Conservation (phyloP, 306 rosid genomes). For the Crotalaria pallida region DNA sequence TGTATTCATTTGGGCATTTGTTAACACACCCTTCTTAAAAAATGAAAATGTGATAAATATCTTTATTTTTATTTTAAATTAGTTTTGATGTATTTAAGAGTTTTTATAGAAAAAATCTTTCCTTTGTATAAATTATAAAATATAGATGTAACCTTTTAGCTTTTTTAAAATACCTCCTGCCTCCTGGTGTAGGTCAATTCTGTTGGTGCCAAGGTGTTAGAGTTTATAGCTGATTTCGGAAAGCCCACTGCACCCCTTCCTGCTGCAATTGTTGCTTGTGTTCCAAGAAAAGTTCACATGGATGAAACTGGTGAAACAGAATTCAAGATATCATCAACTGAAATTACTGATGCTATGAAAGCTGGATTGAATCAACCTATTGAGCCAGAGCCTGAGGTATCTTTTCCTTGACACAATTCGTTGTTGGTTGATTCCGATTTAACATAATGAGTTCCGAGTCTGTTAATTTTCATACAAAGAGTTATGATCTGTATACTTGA, state of each 20-base stretch:
- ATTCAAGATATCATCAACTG: conserved; percentile 75
- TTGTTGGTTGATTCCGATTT: conserved; percentile 4
- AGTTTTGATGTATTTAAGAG: neutral
- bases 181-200: conserved; percentile 64
- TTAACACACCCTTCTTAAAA: too few species aligned
- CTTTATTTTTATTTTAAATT: neutral
- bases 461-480: neutral
- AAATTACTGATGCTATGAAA: conserved; percentile 77
- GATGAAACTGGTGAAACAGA: conserved; percentile 92
- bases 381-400: conserved; percentile 98
- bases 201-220: conserved; percentile 82
- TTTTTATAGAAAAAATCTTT: neutral
- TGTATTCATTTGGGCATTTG: too few species aligned
- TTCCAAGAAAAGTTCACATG: conserved; percentile 77
- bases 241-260: conserved; percentile 88
- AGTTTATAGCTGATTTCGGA: conserved; percentile 85
- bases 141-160: neutral
- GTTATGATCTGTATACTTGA: neutral
- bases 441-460: neutral
- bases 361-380: conserved; percentile 78
- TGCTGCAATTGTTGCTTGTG: conserved; percentile 98
- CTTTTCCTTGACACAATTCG: conserved; percentile 15
- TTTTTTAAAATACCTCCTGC: neutral
- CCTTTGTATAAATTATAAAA: neutral
- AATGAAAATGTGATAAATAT: neutral